Percentiles rank a stretch among this genome's conserved stretches.
Evolutionary conservation across 2,329 filamentous ascomycete genomes (phyloP).

Genomic region (Phialocephala subalpina): DNA sequence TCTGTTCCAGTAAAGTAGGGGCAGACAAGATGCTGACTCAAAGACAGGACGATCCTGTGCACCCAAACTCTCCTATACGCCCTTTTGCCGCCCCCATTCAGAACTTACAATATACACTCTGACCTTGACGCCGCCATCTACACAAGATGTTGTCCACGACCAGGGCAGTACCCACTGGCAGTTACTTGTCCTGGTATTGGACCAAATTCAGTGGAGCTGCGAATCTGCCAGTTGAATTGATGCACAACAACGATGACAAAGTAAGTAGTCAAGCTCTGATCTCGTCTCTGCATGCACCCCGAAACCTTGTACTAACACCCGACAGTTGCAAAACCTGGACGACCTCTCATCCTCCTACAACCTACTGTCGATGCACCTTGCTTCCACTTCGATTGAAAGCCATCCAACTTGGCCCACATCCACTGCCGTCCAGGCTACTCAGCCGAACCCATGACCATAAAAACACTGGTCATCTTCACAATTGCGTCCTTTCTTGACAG

Average conservation of each 20-base stretch:
- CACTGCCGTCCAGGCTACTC: no score
- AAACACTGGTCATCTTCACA: slow-evolving; percentile 27
- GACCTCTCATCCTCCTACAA: not conserved
- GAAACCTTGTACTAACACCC: not conserved
- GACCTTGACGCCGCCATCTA: no score
- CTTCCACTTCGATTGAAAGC: not conserved
- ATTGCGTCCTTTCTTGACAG: slow-evolving; percentile 8
- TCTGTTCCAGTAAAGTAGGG: no score
- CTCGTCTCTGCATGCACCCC: not conserved
- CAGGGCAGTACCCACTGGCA: no score
- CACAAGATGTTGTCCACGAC: no score
- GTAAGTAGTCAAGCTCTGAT: not conserved
- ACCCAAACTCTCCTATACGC: no score
- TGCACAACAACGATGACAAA: not conserved
- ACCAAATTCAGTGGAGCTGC: not conserved
- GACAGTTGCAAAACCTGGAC: not conserved
- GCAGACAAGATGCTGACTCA: no score
- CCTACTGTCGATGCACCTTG: not conserved
- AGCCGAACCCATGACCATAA: slow-evolving; percentile 17
- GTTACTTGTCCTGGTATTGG: no score
- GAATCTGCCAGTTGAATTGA: not conserved
- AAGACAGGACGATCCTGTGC: no score
- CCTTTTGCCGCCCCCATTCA: no score
- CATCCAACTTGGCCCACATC: not conserved
- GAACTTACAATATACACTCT: no score